phyloP scores from a whole-genome alignment of 2,329 filamentous ascomycete species.

The Fusarium goolgardi region DNA sequence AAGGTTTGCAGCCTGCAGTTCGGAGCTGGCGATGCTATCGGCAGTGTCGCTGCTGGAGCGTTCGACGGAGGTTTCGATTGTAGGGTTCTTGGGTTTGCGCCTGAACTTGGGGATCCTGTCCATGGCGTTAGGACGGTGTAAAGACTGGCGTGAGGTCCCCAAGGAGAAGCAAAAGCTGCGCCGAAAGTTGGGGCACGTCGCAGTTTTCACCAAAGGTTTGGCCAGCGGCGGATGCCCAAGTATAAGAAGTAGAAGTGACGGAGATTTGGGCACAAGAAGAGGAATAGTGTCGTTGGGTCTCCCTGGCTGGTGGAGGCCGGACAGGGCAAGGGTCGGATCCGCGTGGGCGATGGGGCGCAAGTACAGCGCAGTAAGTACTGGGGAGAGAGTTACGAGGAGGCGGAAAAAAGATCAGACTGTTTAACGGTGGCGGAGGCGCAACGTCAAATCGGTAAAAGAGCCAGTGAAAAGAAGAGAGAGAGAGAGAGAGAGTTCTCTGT shows the following conservation, averaged over 20 bases:
- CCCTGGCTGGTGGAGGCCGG: slow-evolving; percentile 40
- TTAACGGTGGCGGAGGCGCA: slow-evolving; percentile 28
- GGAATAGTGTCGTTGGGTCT: slow-evolving; percentile 41
- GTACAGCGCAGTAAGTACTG: slow-evolving; percentile 1
- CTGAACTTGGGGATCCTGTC: slow-evolving; percentile 58
- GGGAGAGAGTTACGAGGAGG: slow-evolving; percentile 12
- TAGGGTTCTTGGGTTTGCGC: slow-evolving; percentile 58
- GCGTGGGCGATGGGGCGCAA: slow-evolving; percentile 38
- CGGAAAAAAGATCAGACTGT: slow-evolving; percentile 22
- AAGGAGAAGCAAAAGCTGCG: slow-evolving; percentile 23
- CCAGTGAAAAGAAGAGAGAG: slow-evolving; percentile 5
- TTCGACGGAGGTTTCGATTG: slow-evolving; percentile 56
- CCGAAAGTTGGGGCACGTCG: slow-evolving; percentile 28
- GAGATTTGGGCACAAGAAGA: slow-evolving; percentile 39
- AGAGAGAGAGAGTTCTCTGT: not conserved
- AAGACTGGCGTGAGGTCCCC: slow-evolving; percentile 28
- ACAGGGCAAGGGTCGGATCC: slow-evolving; percentile 42
- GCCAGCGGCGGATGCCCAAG: slow-evolving; percentile 26
- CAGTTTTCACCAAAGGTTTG: slow-evolving; percentile 18
- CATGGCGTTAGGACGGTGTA: slow-evolving; percentile 47
- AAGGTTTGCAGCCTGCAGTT: slow-evolving; percentile 40
- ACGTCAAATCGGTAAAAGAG: slow-evolving; percentile 3
- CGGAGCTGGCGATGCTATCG: slow-evolving; percentile 47
- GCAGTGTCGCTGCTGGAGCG: slow-evolving; percentile 47
- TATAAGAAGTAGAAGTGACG: slow-evolving; percentile 29